Evolutionary conservation across 257 asterid genomes (phyloP).

Genomic region (Jasminum sambac): DNA sequence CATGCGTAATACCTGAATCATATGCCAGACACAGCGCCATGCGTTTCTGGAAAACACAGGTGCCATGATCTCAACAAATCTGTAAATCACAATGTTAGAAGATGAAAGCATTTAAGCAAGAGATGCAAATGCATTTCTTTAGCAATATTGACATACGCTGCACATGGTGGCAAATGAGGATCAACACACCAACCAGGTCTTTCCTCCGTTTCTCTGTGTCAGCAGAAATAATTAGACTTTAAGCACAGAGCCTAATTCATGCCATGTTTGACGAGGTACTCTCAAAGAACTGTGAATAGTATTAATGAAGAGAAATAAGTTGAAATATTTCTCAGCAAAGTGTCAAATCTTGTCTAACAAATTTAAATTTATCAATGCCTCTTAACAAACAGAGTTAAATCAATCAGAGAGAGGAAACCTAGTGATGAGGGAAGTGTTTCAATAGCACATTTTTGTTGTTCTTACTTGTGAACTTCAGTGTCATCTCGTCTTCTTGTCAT

Average conservation of each 20-base stretch:
- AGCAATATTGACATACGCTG: slow-evolving; percentile 62
- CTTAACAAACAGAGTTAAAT: background rate
- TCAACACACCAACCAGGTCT: slow-evolving; percentile 85
- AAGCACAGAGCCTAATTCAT: background rate
- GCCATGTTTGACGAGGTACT: background rate
- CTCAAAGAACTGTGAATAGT: background rate
- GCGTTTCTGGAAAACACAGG: slow-evolving; percentile 94
- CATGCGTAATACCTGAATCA: slow-evolving; percentile 77
- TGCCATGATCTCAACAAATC: slow-evolving; percentile 98
- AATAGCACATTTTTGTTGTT: background rate
- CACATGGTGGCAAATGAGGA: slow-evolving; percentile 95
- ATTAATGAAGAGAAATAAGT: background rate
- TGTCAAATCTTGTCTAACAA: background rate
- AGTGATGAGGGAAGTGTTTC: background rate
- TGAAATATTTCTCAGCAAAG: background rate
- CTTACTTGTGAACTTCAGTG: slow-evolving; percentile 86
- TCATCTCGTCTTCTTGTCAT: slow-evolving; percentile 77
- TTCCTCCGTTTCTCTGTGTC: slow-evolving; percentile 73
- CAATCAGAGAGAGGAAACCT: background rate
- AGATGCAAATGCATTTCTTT: slow-evolving; percentile 1
- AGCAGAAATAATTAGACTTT: slow-evolving; percentile 23
- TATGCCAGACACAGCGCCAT: slow-evolving; percentile 97
- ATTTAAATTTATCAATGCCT: background rate
- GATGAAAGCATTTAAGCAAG: background rate
- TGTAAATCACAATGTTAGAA: slow-evolving; percentile 27